phyloP scores from a whole-genome alignment of 192 early-diverging fungal species.

The Coemansia sp. region DNA sequence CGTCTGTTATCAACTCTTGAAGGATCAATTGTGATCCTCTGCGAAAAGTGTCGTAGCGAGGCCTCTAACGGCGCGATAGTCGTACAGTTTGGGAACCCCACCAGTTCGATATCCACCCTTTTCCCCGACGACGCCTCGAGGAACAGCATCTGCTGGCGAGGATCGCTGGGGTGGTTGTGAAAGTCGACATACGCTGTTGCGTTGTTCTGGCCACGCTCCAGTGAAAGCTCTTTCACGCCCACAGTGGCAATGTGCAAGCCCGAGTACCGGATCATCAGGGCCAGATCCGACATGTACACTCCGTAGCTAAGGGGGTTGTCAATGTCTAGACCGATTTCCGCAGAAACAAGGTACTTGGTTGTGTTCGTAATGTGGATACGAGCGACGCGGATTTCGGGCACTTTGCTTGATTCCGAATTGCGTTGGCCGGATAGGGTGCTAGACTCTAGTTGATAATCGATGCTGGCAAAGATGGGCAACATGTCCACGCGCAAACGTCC shows the following conservation, averaged over 20 bases:
- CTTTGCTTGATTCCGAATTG: neutral
- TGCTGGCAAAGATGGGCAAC: conserved; percentile 17
- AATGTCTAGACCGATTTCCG: conserved; percentile 28
- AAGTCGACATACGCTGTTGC: conserved; percentile 31
- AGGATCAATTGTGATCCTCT: conserved; percentile 23
- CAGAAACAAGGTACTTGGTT: conserved; percentile 17
- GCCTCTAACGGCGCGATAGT: conserved; percentile 41
- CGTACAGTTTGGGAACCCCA: conserved; percentile 46
- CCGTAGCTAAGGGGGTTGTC: conserved; percentile 47
- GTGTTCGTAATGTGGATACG: conserved; percentile 41
- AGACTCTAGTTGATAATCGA: conserved; percentile 20
- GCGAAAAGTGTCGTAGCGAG: conserved; percentile 33
- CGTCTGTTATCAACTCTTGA: conserved; percentile 4
- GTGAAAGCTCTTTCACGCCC: conserved; percentile 21
- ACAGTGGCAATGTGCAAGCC: conserved; percentile 43
- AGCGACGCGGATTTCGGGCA: conserved; percentile 16
- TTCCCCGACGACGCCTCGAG: conserved; percentile 31
- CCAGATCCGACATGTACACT: conserved; percentile 37
- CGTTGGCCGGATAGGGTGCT: neutral
- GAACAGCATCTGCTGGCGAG: conserved; percentile 43
- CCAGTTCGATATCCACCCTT: conserved; percentile 31
- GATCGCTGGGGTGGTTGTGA: conserved; percentile 39
- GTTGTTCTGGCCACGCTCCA: conserved; percentile 23
- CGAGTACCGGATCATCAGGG: conserved; percentile 25
- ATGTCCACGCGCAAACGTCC: conserved; percentile 26